Base-by-base conservation (phyloP, 176 grass and related monocot genomes). In the Oryza glaberrima region DNA sequence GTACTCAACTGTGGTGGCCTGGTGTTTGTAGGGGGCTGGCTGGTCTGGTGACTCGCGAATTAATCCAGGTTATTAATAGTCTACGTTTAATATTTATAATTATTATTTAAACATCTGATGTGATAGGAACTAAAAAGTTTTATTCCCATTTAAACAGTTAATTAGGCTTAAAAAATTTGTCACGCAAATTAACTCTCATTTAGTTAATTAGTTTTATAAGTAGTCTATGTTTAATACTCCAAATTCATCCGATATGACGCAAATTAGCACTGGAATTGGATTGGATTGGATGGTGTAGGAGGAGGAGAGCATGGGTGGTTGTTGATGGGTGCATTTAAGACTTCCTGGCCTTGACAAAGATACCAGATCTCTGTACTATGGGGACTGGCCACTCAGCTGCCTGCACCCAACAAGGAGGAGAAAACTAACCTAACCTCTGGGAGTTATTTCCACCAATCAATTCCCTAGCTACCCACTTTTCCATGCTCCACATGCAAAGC, bases 381-480 rank as follows among this genome's bases (percentile, higher is more conserved):
- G 25, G 82, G 17, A 66, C 73, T 45, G 83, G 35, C 40, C 84
- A 51, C 76, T 56, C 34, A 68, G 20, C 77, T 54, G 77, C 69
- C 77, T 44, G 77, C 69, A 52, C 28, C 69, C 60, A 86, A 54
- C 69, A 40, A 23, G 77, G 77, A 81, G 26, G 72, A 46, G 35
- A 60, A 85, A 86, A 86, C 60, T 11, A 76, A 70, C 65, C 72
- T 38, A 81, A 87, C 72, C 38, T 14, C 52, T 26, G 9, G 38
- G 52, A 82, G 73, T 82, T 71, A 88, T 71, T 83, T 77, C 80
- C 86, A 40, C 80, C 79, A 72, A 88, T 77, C 73, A 88, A 83
- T 88, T 72, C 80, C 80, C 52, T 64, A 88, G 73, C 86, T 83
- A 83, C 86, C 52, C 52, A 9, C 25, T 61, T 66, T 30, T 20